A percentile compares a stretch with the other conserved stretches of the same genome.
Evolutionary conservation across 495 filamentous ascomycete species (phyloP).

Genomic region (Aspergillus affinis): DNA sequence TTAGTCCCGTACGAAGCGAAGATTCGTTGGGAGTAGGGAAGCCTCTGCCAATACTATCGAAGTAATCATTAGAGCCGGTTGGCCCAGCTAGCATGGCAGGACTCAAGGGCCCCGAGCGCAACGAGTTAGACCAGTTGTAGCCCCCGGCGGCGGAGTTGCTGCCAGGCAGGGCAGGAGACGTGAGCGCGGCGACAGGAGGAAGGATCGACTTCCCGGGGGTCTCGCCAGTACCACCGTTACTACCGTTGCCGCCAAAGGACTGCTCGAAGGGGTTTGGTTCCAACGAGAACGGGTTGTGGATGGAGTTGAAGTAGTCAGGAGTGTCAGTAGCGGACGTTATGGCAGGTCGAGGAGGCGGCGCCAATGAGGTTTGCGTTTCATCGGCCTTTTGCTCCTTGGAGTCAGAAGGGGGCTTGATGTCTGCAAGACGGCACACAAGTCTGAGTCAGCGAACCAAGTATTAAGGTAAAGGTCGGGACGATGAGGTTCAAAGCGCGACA

Average conservation of each 20-base stretch:
- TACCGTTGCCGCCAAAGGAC: constrained; percentile 65
- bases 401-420: constrained; percentile 44
- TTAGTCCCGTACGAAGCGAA: constrained; percentile 85
- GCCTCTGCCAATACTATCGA: constrained; percentile 75
- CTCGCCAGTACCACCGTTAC: constrained; percentile 57
- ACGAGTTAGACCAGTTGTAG: constrained; percentile 81
- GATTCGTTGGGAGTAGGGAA: constrained; percentile 99
- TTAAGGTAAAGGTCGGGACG: constrained; percentile 5
- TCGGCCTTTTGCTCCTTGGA: constrained; percentile 43
- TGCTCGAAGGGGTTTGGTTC: constrained; percentile 97
- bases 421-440: constrained; percentile 26
- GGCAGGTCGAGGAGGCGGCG: constrained; percentile 75
- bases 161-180: constrained; percentile 83
- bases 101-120: constrained; percentile 90
- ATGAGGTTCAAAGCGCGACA: constrained; percentile 22
- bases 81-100: constrained; percentile 95
- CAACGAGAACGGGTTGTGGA: constrained; percentile 64
- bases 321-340: constrained; percentile 55
- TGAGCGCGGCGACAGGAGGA: constrained; percentile 86
- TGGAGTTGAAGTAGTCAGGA: constrained; percentile 76
- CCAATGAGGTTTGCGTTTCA: constrained; percentile 56
- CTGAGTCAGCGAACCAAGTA: constrained; percentile 25
- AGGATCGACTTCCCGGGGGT: constrained; percentile 88
- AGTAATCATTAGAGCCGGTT: constrained; percentile 74
- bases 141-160: constrained; percentile 57